A percentile compares a stretch with the other conserved stretches of the same genome.
Evolutionary conservation across 805 yeast genomes (phyloP).

Genomic region (Yueomyces sinensis): DNA sequence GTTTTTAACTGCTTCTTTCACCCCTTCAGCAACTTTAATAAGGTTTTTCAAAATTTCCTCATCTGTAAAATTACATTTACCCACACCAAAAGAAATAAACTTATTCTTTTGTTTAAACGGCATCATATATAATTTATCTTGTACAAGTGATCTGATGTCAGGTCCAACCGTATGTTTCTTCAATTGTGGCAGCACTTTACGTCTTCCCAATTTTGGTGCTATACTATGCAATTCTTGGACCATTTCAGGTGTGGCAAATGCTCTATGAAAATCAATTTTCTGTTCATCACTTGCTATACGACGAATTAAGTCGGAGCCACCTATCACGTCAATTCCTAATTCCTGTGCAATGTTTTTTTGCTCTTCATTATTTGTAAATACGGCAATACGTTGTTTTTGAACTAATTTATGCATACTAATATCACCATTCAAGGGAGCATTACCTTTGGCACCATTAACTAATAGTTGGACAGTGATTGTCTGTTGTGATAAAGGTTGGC

Average conservation of each 20-base stretch:
- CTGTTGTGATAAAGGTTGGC: conserved; percentile 59
- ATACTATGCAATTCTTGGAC: conserved; percentile 58
- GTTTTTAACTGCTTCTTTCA: conserved; percentile 38
- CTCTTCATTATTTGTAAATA: conserved; percentile 49
- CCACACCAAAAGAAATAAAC: conserved; percentile 55
- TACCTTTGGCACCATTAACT: conserved; percentile 63
- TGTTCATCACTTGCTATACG: conserved; percentile 39
- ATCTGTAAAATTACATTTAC: conserved; percentile 67
- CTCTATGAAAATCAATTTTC: conserved; percentile 50
- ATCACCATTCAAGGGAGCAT: conserved; percentile 59
- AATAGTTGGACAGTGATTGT: conserved; percentile 54
- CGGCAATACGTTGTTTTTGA: conserved; percentile 48
- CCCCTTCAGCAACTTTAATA: conserved; percentile 49
- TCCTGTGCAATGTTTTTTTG: conserved; percentile 38
- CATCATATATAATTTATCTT: conserved; percentile 47
- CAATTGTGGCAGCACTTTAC: conserved; percentile 75
- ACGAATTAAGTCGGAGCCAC: conserved; percentile 59
- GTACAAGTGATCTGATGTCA: conserved; percentile 43
- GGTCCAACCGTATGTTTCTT: conserved; percentile 77
- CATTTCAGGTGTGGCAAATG: conserved; percentile 79
- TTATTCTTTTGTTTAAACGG: conserved; percentile 66
- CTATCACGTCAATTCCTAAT: conserved; percentile 50
- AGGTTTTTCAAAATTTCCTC: conserved; percentile 61
- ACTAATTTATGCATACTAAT: conserved; percentile 63
- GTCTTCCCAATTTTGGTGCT: conserved; percentile 52